Conservation (phyloP, 768 basidiomycete genomes). For the Boletellus sp. region DNA sequence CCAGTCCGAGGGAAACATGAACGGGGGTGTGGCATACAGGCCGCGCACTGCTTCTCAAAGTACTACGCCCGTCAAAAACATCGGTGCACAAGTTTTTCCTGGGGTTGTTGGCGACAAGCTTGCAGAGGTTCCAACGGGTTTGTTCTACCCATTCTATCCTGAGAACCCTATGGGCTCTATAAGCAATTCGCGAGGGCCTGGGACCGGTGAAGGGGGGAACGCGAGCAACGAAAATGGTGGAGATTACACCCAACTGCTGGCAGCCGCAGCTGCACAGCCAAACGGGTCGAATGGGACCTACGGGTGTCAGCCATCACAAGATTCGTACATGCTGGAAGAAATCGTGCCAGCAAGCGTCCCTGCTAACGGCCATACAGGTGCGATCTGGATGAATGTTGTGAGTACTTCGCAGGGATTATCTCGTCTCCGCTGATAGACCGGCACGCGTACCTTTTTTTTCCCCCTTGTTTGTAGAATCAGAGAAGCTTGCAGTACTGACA, state of each 20-base stretch:
- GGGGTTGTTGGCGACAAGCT: conserved; percentile 36
- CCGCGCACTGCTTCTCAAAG: conserved; percentile 25
- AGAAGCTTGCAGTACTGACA: conserved; percentile 23
- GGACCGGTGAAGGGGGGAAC: conserved; percentile 18
- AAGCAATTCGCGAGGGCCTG: conserved; percentile 13
- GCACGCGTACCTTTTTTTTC: conserved; percentile 1
- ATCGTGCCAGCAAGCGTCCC: conserved; percentile 40
- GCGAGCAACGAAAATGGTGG: conserved; percentile 17
- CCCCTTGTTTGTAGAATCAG: conserved; percentile 18
- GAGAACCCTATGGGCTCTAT: conserved; percentile 40
- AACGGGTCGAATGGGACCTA: conserved; percentile 49
- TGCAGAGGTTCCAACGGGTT: conserved; percentile 60
- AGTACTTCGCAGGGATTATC: conserved; percentile 30
- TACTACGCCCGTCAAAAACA: conserved; percentile 28
- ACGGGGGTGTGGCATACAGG: conserved; percentile 26
- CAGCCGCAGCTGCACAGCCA: conserved; percentile 55
- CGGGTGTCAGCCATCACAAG: conserved; percentile 53
- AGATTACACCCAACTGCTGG: conserved; percentile 55
- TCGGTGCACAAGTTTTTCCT: conserved; percentile 17
- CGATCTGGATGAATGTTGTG: conserved; percentile 45
- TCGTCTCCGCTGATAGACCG: conserved; percentile 32
- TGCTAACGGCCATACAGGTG: conserved; percentile 29
- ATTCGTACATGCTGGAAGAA: conserved; percentile 70
- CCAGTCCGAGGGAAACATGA: conserved; percentile 27
- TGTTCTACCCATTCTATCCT: conserved; percentile 80